phyloP scores from a whole-genome alignment of 768 basidiomycete species.

The Boletus subcaerulescens region DNA sequence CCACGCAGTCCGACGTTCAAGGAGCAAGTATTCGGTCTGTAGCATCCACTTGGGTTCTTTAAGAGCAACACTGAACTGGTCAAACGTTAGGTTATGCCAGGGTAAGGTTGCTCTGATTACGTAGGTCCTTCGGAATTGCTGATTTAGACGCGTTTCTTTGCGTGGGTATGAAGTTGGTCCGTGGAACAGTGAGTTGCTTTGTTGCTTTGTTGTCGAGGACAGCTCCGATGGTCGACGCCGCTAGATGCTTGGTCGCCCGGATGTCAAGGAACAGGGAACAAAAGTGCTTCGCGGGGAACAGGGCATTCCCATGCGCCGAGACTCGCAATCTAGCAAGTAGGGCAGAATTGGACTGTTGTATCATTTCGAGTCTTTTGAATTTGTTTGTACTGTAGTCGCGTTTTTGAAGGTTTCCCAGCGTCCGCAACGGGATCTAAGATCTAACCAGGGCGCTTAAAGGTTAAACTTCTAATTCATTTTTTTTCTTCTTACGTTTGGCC shows the following conservation, averaged over 20 bases:
- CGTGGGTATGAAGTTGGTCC: conserved; percentile 21
- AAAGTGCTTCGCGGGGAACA: conserved; percentile 51
- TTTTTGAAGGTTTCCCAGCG: too few relatives aligned
- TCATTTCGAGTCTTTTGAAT: background rate
- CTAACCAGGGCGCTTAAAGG: conserved; percentile 14
- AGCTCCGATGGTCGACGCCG: background rate
- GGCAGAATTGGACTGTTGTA: background rate
- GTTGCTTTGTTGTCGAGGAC: conserved; percentile 2
- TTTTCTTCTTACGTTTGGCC: conserved; percentile 1
- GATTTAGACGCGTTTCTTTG: background rate
- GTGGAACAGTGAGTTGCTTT: conserved; percentile 26
- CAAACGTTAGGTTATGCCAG: conserved; percentile 28
- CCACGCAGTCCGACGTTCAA: conserved; percentile 47
- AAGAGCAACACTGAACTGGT: background rate
- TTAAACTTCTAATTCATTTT: conserved; percentile 19
- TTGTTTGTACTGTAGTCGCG: background rate
- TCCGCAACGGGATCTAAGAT: conserved; percentile 18
- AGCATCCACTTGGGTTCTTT: background rate
- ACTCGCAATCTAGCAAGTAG: conserved; percentile 24
- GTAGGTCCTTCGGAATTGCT: background rate
- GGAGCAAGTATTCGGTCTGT: conserved; percentile 53
- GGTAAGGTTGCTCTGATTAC: conserved; percentile 15
- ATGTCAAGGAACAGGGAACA: conserved; percentile 51
- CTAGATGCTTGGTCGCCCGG: conserved; percentile 33
- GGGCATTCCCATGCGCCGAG: conserved; percentile 29